Evolutionary conservation across 768 basidiomycete genomes (phyloP).

Genomic region (Pleurotus sapidus): DNA sequence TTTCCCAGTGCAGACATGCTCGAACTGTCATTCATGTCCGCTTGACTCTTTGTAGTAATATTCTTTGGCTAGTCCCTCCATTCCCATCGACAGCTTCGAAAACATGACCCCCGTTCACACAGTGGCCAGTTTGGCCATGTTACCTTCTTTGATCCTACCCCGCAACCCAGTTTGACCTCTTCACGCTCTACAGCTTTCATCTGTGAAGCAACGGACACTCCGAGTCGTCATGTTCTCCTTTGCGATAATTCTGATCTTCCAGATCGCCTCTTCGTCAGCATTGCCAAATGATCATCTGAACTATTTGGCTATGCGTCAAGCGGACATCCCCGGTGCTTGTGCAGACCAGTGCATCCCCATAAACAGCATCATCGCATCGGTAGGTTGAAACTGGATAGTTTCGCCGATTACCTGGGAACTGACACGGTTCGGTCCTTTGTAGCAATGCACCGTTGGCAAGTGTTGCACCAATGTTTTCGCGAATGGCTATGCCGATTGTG

Average conservation of each 20-base stretch:
- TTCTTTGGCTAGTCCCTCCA: not conserved
- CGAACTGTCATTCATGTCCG: not conserved
- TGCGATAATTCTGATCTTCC: not conserved
- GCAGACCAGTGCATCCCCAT: not conserved
- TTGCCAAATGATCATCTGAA: constrained; percentile 5
- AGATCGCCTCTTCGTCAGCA: not conserved
- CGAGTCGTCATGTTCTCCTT: too few relatives aligned
- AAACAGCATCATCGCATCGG: constrained; percentile 5
- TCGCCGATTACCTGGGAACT: not conserved
- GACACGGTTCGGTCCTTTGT: not conserved
- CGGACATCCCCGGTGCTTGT: not conserved
- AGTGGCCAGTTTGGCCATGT: too few relatives aligned
- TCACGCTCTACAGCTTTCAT: too few relatives aligned
- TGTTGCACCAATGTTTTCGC: constrained; percentile 1
- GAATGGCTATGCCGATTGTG: constrained; percentile 6
- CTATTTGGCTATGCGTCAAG: not conserved
- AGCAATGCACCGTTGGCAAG: constrained; percentile 5
- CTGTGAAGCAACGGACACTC: too few relatives aligned
- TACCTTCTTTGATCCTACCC: too few relatives aligned
- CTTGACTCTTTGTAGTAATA: not conserved
- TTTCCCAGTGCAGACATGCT: not conserved
- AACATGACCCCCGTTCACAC: not conserved
- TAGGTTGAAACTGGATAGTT: not conserved
- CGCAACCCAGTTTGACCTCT: too few relatives aligned
- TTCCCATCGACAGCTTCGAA: not conserved